Evolutionary conservation across 768 basidiomycete genomes (phyloP), one percentile per base, ranked within the genome.

Genomic region (Steccherinum ochraceum): DNA sequence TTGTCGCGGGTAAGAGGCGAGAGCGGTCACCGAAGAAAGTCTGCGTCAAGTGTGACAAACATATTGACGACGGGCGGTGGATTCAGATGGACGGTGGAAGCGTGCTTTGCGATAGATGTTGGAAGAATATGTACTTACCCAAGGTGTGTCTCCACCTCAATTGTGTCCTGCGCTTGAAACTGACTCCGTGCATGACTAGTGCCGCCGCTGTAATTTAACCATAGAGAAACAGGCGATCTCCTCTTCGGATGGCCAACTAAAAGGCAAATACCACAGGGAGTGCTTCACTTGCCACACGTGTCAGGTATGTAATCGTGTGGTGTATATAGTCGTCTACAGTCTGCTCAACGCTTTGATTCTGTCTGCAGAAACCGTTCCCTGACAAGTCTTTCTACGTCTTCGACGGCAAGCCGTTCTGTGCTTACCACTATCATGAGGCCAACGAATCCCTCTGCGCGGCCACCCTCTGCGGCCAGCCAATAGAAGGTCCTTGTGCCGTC

Each of bases 121-220:
- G 93, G 93, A 96, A 95, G 75, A 83, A 88, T 61, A 87, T 94
- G 84, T 96, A 95, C 71, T 68, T 96, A 55, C 93, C 93, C 54
- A 93, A 92, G 74, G 90, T 88, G 55, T 40, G 79, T 66, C 30
- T 48, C 25, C 16, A n/a, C 5, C 24, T 41, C 45, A 23, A 26
- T 45, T 49, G 26, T 20, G 46, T 24, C 26, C n/a, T 46, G 48
- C 39, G 30, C 24, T 18, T 49, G 51, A 53, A 51, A 27, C 48
- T 41, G 45, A 51, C 25, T 19, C 41, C 51, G 49, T 56, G 30
- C 13, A 18, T 53, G 40, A 42, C 46, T 46, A 92, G 89, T 96
- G 93, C 63, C 89, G 93, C 26, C 78, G 93, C 42, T 97, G 93
- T 65, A 81, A 80, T 60, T 62, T 84, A 19, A 84, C 90, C 0